Percentiles rank a stretch among this genome's conserved stretches.
These are phyloP conservation scores for Lichina pygmaea DNA, from an alignment of 495 filamentous ascomycete genomes.

Conservation along the genomic window DNA sequence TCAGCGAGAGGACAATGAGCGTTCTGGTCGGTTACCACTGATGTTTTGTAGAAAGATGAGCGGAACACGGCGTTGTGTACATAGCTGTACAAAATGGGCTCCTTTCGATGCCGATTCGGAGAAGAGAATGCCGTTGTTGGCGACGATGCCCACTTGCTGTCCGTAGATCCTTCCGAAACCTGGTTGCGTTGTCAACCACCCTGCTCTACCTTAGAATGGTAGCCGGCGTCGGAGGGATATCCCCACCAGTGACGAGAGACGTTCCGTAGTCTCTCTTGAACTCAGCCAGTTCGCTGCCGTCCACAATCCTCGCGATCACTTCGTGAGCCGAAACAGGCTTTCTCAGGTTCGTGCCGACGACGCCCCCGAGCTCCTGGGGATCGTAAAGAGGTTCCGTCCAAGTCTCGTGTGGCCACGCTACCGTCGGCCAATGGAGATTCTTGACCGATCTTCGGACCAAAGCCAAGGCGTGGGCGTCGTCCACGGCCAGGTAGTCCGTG, in stretches of 20 bases:
- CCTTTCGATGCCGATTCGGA: slow-evolving; percentile 75
- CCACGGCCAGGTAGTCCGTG: slow-evolving; percentile 82
- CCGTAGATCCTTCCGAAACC: slow-evolving; percentile 83
- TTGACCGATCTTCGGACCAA: slow-evolving; percentile 59
- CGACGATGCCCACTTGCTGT: slow-evolving; percentile 75
- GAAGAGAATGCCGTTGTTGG: slow-evolving; percentile 96
- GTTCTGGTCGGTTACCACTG: slow-evolving; percentile 20
- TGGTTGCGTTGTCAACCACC: background rate
- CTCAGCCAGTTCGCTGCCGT: slow-evolving; percentile 71
- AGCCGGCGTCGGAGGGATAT: background rate
- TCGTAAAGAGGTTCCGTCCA: slow-evolving; percentile 54
- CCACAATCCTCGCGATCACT: slow-evolving; percentile 82
- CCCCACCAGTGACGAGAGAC: slow-evolving; percentile 47
- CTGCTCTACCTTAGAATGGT: background rate
- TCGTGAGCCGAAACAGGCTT: slow-evolving; percentile 66
- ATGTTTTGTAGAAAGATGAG: slow-evolving; percentile 93
- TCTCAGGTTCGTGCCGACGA: slow-evolving; percentile 69
- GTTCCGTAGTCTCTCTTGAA: slow-evolving; percentile 86
- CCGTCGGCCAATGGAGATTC: slow-evolving; percentile 61
- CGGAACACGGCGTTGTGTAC: slow-evolving; percentile 67
- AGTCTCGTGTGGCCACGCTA: background rate
- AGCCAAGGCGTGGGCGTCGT: slow-evolving; percentile 80
- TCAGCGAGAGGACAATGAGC: no score
- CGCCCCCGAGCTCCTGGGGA: slow-evolving; percentile 54
- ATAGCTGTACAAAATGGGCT: slow-evolving; percentile 96